Percentiles rank a stretch among this genome's conserved stretches.
Conservation (phyloP, 208 protist species). For the Trypanosoma boissoni region DNA sequence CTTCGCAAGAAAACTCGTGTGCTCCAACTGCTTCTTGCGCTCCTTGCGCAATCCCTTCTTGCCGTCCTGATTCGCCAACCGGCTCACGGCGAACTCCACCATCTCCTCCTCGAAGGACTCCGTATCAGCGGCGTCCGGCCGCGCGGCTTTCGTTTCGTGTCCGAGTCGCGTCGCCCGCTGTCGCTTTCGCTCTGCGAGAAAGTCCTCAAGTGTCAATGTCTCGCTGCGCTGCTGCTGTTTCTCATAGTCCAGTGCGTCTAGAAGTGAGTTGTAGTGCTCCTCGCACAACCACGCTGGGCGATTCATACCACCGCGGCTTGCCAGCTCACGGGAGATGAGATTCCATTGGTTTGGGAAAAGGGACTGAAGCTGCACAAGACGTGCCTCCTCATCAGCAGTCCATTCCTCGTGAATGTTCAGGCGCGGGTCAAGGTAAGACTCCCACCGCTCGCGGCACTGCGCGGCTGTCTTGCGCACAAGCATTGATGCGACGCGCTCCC, state of each 20-base stretch:
- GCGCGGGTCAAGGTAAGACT: conserved; percentile 99
- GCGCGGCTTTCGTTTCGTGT: conserved; percentile 96
- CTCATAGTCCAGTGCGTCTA: conserved; percentile 89
- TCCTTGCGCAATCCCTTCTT: conserved; percentile 99
- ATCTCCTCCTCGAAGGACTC: conserved; percentile 99
- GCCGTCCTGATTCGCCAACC: conserved; percentile 99
- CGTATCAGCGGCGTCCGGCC: conserved; percentile 97
- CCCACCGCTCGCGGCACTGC: conserved; percentile 99
- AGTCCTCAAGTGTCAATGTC: conserved; percentile 56
- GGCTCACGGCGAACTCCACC: conserved; percentile 97
- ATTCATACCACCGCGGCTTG: conserved; percentile 71
- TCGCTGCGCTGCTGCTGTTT: conserved; percentile 30
- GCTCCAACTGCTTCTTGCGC: conserved; percentile 97
- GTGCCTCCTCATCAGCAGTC: conserved; percentile 98
- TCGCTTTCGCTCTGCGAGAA: conserved; percentile 63
- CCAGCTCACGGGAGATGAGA: conserved; percentile 94
- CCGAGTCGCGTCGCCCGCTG: conserved; percentile 61
- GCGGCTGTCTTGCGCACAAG: conserved; percentile 98
- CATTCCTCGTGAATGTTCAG: conserved; percentile 99
- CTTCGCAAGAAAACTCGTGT: conserved; percentile 95
- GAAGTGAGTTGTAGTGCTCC: conserved; percentile 97
- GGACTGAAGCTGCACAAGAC: conserved; percentile 98
- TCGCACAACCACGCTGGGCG: conserved; percentile 98
- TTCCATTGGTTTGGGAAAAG: conserved; percentile 99
- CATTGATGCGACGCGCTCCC: conserved; percentile 98